These are phyloP conservation scores for Stromatinia cepivora DNA, from an alignment of 2,329 filamentous ascomycete genomes.

Conservation along the genomic window DNA sequence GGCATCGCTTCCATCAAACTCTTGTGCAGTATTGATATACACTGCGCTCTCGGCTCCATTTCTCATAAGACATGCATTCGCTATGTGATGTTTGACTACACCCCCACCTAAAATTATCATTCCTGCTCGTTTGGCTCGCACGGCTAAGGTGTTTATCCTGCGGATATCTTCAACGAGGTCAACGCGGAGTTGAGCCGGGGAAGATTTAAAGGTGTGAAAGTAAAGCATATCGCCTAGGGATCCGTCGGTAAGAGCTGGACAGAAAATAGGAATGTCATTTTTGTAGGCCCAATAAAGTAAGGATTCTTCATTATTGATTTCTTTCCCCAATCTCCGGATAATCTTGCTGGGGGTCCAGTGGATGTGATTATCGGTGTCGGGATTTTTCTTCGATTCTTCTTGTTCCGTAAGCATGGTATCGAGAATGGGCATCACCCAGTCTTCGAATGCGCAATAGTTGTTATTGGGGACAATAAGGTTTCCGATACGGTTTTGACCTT, in stretches of 20 bases:
- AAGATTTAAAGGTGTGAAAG: slow-evolving; percentile 93
- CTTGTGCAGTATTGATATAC: slow-evolving; percentile 95
- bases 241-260: slow-evolving; percentile 91
- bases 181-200: slow-evolving; percentile 76
- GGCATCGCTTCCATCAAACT: slow-evolving; percentile 96
- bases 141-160: slow-evolving; percentile 86
- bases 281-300: slow-evolving; percentile 96
- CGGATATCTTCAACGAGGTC: slow-evolving; percentile 95
- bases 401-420: slow-evolving; percentile 93
- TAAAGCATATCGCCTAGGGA: slow-evolving; percentile 97
- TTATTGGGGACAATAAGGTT: slow-evolving; percentile 94
- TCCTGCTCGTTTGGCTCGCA: slow-evolving; percentile 81
- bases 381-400: slow-evolving; percentile 71
- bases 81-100: slow-evolving; percentile 97
- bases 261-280: slow-evolving; percentile 96
- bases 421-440: slow-evolving; percentile 96
- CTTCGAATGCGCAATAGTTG: slow-evolving; percentile 97
- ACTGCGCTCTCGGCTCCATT: slow-evolving; percentile 97
- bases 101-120: slow-evolving; percentile 97
- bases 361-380: slow-evolving; percentile 49
- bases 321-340: slow-evolving; percentile 84
- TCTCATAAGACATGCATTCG: slow-evolving; percentile 95
- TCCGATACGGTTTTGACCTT: slow-evolving; percentile 92
- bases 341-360: slow-evolving; percentile 94
- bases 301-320: slow-evolving; percentile 88